Conservation (phyloP, 192 early-diverging fungal genomes). For the Entomortierella lignicola region DNA sequence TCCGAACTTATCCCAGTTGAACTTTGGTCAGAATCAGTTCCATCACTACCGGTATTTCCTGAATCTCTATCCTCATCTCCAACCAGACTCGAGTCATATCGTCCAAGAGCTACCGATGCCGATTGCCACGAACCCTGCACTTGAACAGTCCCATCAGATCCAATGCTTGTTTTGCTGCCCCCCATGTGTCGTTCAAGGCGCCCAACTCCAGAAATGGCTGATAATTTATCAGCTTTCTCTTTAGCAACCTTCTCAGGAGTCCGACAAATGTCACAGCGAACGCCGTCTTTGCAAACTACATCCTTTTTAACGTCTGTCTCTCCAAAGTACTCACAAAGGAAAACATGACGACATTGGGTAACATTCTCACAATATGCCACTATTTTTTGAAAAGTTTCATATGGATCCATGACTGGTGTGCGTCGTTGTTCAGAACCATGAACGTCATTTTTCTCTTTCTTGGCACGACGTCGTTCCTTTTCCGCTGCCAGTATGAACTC, state of each 20-base stretch:
- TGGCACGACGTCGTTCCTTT: slow-evolving; percentile 68
- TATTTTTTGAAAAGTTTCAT: slow-evolving; percentile 69
- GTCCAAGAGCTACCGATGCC: slow-evolving; percentile 25
- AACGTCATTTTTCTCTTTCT: slow-evolving; percentile 79
- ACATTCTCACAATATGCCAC: slow-evolving; percentile 85
- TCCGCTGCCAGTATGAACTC: slow-evolving; percentile 61
- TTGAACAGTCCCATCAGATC: slow-evolving; percentile 25
- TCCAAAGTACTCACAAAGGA: slow-evolving; percentile 90
- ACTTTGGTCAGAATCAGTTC: background rate
- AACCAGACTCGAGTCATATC: slow-evolving; percentile 29
- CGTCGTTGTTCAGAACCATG: slow-evolving; percentile 10
- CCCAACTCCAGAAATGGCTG: background rate
- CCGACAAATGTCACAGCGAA: slow-evolving; percentile 41
- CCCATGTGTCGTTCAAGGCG: slow-evolving; percentile 23
- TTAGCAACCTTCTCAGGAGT: slow-evolving; percentile 39
- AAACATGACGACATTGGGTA: slow-evolving; percentile 83
- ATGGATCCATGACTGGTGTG: background rate
- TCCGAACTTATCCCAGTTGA: background rate
- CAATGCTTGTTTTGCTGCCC: slow-evolving; percentile 18
- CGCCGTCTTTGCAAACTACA: slow-evolving; percentile 25
- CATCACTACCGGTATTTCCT: background rate
- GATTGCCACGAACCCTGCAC: slow-evolving; percentile 27
- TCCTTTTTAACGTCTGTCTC: slow-evolving; percentile 69
- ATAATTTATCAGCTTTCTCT: slow-evolving; percentile 33
- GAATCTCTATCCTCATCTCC: slow-evolving; percentile 15